Evolutionary conservation across 345 rosid genomes (phyloP), one percentile per base, ranked within the genome.

Genomic region (Aegle marmelos): DNA sequence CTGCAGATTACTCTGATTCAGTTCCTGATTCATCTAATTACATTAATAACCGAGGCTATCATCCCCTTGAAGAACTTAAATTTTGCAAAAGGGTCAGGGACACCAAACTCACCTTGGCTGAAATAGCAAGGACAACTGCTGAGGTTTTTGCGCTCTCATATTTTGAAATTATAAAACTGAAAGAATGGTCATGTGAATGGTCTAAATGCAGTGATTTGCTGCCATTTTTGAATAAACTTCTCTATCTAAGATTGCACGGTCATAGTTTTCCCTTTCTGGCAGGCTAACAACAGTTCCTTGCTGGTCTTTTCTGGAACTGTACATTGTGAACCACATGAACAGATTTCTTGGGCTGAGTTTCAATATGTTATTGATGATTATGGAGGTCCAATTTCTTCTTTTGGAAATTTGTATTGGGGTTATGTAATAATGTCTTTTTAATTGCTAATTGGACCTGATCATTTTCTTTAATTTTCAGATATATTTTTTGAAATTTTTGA

Each of bases 1-100:
- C 98, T 76, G 99, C 98, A n/a, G 97, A 95, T 87, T 95, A 90
- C 82, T 87, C 98, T 14, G 99, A 93, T 85, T 95, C 96, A 24
- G 91, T 92, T 82, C 93, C 98, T 13, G 94, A 95, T 78, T 92
- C 99, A 61, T 88, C 98, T 82, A 87, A 86, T 83, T 87, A 86
- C 82, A 72, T 73, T 64, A 83, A 80, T 68, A 64, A 82, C 61
- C 82, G 71, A 73, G 95, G 97, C 36, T 95, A 92, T 81, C 99
- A 95, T 85, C 99, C 98, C 71, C 92, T 95, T 37, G 99, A 95
- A 83, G 99, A 95, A 64, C 73, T 95, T 68, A 88, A 90, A 85
- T 83, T 82, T 39, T 63, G 77, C 81, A 88, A 87, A 86, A 87
- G 89, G 81, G 75, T 79, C 66, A 91, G 89, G n/a, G 90, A 91